A percentile compares a stretch with the other conserved stretches of the same genome.
Evolutionary conservation across 2,329 filamentous ascomycete species (phyloP).

Genomic region (Elsinoe necatrix): DNA sequence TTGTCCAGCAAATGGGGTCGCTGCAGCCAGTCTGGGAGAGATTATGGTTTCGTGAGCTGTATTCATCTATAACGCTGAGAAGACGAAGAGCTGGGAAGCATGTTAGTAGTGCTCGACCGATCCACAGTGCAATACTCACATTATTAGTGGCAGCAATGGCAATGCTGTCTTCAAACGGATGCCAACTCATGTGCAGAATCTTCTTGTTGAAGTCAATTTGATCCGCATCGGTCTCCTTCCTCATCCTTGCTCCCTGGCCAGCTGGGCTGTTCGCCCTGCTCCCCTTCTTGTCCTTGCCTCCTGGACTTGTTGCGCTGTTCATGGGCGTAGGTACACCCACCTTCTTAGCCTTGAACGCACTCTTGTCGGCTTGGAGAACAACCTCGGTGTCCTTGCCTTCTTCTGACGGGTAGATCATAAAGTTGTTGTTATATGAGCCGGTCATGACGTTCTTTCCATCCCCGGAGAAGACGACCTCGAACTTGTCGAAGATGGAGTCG

Average conservation of each 20-base stretch:
- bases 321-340: constrained; percentile 96
- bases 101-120: constrained; percentile 18
- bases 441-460: constrained; percentile 99
- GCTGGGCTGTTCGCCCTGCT: constrained; percentile 85
- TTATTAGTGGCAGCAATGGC: constrained; percentile 99
- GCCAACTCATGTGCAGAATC: constrained; percentile 99
- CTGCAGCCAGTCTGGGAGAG: constrained; percentile 7
- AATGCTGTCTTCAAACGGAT: constrained; percentile 98
- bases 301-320: constrained; percentile 69
- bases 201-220: constrained; percentile 99
- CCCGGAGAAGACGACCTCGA: constrained; percentile 97
- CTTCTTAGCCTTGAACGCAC: constrained; percentile 99
- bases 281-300: constrained; percentile 59
- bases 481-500: constrained; percentile 99
- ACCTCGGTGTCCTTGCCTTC: constrained; percentile 95
- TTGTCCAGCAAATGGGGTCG: background rate
- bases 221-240: constrained; percentile 97
- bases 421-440: constrained; percentile 99
- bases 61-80: constrained; percentile 43
- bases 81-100: constrained; percentile 45
- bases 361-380: constrained; percentile 95
- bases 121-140: constrained; percentile 49
- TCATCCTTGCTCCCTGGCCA: constrained; percentile 85
- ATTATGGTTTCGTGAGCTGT: constrained; percentile 10
- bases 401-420: constrained; percentile 99